A percentile compares a stretch with the other conserved stretches of the same genome.
Evolutionary conservation across 2,329 filamentous ascomycete genomes (phyloP).

Genomic region (Colletotrichum sp.): DNA sequence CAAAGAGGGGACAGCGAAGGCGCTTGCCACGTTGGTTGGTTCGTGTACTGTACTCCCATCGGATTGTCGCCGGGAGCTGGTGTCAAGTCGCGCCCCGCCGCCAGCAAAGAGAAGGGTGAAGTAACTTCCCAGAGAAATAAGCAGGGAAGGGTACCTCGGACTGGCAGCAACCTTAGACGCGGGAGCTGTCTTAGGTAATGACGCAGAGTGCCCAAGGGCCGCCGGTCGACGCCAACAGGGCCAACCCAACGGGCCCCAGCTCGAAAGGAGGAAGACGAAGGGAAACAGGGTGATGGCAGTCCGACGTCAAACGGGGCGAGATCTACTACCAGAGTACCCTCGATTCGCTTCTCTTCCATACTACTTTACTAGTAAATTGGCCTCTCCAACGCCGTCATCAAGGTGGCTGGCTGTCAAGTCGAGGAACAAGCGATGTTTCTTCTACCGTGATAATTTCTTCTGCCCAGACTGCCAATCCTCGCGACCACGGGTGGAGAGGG

Average conservation of each 20-base stretch:
- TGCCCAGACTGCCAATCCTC: not conserved
- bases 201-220: not conserved
- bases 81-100: not conserved
- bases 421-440: not conserved
- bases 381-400: not conserved
- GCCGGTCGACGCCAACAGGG: not conserved
- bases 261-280: not conserved
- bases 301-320: constrained; percentile 2
- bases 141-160: not conserved
- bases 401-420: not conserved
- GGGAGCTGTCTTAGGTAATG: not conserved
- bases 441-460: not conserved
- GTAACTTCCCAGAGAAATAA: not conserved
- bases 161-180: not conserved
- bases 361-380: not conserved
- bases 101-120: not conserved
- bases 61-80: not conserved
- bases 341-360: not conserved
- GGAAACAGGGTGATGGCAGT: not conserved
- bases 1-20: not conserved
- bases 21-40: not conserved
- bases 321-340: not conserved
- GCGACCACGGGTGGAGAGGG: not conserved
- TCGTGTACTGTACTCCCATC: not conserved
- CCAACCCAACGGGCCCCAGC: not conserved